Evolutionary conservation across 106 monocot species (phyloP), one percentile per base, ranked within the genome.

Genomic region (Dendrobium chrysotoxum): DNA sequence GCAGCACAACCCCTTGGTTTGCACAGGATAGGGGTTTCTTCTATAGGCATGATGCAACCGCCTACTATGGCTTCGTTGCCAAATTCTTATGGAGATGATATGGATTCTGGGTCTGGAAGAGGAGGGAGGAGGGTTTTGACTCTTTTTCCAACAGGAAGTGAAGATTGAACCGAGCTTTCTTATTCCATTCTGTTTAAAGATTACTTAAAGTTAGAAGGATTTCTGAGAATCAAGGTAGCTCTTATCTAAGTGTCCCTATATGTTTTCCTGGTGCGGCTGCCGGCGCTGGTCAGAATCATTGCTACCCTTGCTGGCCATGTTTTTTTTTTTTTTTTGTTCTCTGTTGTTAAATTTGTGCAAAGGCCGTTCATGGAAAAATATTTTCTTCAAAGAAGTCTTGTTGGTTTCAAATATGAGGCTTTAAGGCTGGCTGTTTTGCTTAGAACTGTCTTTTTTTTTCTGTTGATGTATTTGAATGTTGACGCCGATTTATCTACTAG

Each of bases 71-170:
- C 80, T 28, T 17, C 79, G 0, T 28, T 77, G 9, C 30, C 80
- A 9, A 82, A 75, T 67, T 81, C 87, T 35, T 91, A 85, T 66
- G 83, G 13, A 68, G 93, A 90, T n/a, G 93, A 90, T 30, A 77
- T 87, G 57, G 90, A 92, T 28, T 80, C 85, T 15, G 30, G 0
- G 11, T 70, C 70, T 70, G 85, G 84, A 38, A 47, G 66, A 28
- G 93, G 81, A 53, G 93, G 82, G 55, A 81, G 91, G 57, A 89
- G 79, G 58, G 94, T 89, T 79, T 81, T 98, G 28, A 92, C 92
- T 13, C 89, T 98, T 42, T 98, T 98, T 75, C 97, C 97, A 0
- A 92, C 92, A 0, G 13, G 28, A 9, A 85, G 80, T 20, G 94
- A 93, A 3, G 92, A 94, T 81, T 90, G 86, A 86, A 6, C 76